Evolutionary conservation across 1,284 basidiomycete species (phyloP), one percentile per base, ranked within the genome.

Genomic region (Caloboletus inedulis): DNA sequence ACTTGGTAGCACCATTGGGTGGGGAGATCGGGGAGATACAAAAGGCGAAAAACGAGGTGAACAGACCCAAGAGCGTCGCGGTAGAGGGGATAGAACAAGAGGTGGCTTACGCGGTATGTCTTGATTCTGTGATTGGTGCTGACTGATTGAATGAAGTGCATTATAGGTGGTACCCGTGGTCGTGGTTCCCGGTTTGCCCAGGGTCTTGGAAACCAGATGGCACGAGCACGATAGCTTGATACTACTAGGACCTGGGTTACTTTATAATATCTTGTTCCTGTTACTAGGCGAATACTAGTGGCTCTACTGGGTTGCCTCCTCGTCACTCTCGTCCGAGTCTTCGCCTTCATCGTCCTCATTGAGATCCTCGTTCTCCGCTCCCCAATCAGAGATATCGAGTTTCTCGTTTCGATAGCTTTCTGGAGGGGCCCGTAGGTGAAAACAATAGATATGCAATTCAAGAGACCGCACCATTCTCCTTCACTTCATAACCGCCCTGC

Each of bases 401-500:
- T 82, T 85, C 64, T 89, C 87, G 25, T 82, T 80, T 62, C 84
- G 87, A 49, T 78, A 63, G 2, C 62, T 73, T 53, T 83, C 85
- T 83, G 52, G 9, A 53, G 14, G 37, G 34, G 31, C 19, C 18
- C 6, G 18, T 43, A 23, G n/a, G 50, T 46, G 14, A 48, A 49
- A 48, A 47, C 8, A 30, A 30, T 51, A 47, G 16, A 33, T 12
- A 21, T 29, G 16, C 8, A 13, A 12, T 43, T 18, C 16, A 52
- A 6, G 23, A 12, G 41, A 53, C 64, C 80, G 65, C 60, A 90
- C 91, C 85, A 59, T 83, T 88, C 12, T 79, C 76, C 39, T 77
- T 76, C 21, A 94, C 86, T 62, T 93, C 89, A 63, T 89, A 96
- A 1, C 92, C 91, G 6, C 89, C 85, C 57, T 95, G 94, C 3